These are phyloP conservation scores for Myxozyma sirexii DNA, from an alignment of 805 yeast genomes.

Conservation along the genomic window DNA sequence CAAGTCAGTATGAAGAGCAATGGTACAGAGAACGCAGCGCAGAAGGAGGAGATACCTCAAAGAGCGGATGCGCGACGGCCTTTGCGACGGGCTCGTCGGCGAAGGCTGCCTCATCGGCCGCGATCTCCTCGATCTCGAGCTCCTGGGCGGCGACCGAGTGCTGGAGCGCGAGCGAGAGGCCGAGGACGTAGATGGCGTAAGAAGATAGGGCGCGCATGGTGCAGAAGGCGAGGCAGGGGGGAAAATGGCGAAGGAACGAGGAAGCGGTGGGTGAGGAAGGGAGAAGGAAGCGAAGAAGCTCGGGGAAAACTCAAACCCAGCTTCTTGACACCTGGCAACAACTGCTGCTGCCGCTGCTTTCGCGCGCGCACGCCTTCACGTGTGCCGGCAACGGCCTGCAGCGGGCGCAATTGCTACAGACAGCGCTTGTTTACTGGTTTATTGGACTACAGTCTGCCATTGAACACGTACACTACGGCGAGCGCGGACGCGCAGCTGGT, in stretches of 20 bases:
- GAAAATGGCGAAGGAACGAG: background rate
- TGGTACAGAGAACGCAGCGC: background rate
- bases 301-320: background rate
- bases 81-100: conserved; percentile 2
- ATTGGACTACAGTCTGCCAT: too few relatives aligned
- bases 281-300: background rate
- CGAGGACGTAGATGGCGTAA: conserved; percentile 22
- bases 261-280: background rate
- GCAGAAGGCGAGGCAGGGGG: background rate
- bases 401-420: too few relatives aligned
- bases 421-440: too few relatives aligned
- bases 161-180: conserved; percentile 13
- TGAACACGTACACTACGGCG: too few relatives aligned
- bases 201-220: conserved; percentile 24
- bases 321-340: conserved; percentile 9
- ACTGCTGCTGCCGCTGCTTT: background rate
- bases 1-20: background rate
- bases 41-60: conserved; percentile 5
- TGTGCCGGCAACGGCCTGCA: too few relatives aligned
- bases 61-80: conserved; percentile 17
- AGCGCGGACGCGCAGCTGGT: too few relatives aligned
- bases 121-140: conserved; percentile 20
- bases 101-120: conserved; percentile 4
- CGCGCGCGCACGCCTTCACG: too few relatives aligned
- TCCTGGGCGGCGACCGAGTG: conserved; percentile 21